Conservation (phyloP, 2,329 filamentous ascomycete species). For the Aureobasidium sp. region DNA sequence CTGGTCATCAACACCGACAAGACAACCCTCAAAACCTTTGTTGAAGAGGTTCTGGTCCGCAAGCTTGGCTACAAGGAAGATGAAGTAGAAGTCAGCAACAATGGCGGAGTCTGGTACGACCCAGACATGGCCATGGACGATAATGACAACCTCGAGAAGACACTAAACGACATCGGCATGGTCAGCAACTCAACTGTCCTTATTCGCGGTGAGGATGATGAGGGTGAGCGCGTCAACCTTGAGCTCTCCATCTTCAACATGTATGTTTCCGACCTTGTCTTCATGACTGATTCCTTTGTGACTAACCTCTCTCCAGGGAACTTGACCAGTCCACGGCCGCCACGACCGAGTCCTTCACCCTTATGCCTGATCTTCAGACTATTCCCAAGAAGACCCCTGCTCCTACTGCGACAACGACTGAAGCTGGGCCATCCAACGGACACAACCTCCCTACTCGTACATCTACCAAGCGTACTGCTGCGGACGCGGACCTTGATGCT, state of each 20-base stretch:
- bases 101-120: constrained; percentile 77
- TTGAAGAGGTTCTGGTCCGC: constrained; percentile 63
- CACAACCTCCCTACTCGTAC: constrained; percentile 1
- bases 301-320: not conserved
- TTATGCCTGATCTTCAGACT: constrained; percentile 15
- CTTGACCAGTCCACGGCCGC: not conserved
- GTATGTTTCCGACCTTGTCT: constrained; percentile 3
- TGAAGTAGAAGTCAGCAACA: constrained; percentile 73
- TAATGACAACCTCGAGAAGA: constrained; percentile 69
- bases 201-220: constrained; percentile 74
- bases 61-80: constrained; percentile 67
- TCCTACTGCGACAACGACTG: constrained; percentile 13
- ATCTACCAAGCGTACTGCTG: constrained; percentile 38
- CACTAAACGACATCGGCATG: constrained; percentile 70
- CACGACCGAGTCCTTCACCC: constrained; percentile 8
- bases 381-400: constrained; percentile 17
- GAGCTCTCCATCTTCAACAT: constrained; percentile 44
- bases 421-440: not conserved
- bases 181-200: constrained; percentile 66
- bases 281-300: not conserved
- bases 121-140: constrained; percentile 60
- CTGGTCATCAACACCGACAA: constrained; percentile 61
- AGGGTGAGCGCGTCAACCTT: constrained; percentile 71
- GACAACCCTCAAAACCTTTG: constrained; percentile 71
- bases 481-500: constrained; percentile 32